phyloP scores from a whole-genome alignment of 2,329 filamentous ascomycete genomes.

The Acrocalymma vagum region DNA sequence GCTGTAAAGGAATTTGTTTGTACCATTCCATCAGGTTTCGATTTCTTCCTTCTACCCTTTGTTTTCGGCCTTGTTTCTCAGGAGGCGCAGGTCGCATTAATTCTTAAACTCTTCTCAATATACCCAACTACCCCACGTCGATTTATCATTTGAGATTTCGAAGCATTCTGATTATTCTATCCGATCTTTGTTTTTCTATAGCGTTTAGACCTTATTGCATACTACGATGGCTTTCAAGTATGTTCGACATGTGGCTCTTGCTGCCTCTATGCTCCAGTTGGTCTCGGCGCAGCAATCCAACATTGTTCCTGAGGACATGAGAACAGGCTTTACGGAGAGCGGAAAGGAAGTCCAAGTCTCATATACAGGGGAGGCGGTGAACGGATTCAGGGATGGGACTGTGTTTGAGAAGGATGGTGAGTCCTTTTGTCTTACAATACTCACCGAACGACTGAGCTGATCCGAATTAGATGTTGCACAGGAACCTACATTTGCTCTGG shows the following conservation, averaged over 20 bases:
- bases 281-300: slow-evolving; percentile 18
- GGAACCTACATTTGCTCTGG: slow-evolving; percentile 42
- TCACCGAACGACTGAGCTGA: slow-evolving; percentile 8
- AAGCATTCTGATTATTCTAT: slow-evolving; percentile 17
- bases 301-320: slow-evolving; percentile 25
- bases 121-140: background rate
- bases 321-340: slow-evolving; percentile 23
- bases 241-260: slow-evolving; percentile 8
- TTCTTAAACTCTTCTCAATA: background rate
- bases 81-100: background rate
- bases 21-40: background rate
- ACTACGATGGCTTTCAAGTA: slow-evolving; percentile 22
- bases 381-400: slow-evolving; percentile 39
- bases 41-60: slow-evolving; percentile 6
- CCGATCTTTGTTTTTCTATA: background rate
- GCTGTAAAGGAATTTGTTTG: slow-evolving; percentile 7
- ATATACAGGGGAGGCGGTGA: slow-evolving; percentile 30
- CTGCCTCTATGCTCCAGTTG: slow-evolving; percentile 8
- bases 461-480: slow-evolving; percentile 27
- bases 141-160: too few species aligned
- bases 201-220: too few species aligned
- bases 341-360: slow-evolving; percentile 38
- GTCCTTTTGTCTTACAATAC: slow-evolving; percentile 8
- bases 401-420: slow-evolving; percentile 32
- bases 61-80: background rate